Conservation (phyloP, 1,139 yeast species). For the Martiniozyma asiatica region DNA sequence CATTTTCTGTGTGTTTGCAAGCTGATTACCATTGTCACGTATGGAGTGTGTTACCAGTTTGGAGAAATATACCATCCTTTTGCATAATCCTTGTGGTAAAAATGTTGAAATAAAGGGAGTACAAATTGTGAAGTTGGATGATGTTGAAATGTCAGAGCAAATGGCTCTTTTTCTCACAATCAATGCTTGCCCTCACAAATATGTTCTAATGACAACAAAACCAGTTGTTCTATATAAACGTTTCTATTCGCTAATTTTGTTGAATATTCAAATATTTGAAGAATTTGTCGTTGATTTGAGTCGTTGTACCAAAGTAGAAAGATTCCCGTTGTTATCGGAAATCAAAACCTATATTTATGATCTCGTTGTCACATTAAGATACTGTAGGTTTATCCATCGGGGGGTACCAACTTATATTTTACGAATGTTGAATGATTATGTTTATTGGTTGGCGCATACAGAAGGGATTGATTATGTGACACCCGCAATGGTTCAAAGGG, state of each 20-base stretch:
- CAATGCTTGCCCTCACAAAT: too few relatives aligned
- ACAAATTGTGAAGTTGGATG: too few relatives aligned
- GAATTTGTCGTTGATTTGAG: neutral
- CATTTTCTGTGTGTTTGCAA: too few relatives aligned
- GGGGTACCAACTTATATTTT: constrained; percentile 38
- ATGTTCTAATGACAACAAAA: too few relatives aligned
- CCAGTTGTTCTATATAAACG: constrained; percentile 3
- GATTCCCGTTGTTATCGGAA: constrained; percentile 25
- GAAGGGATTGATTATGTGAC: constrained; percentile 32
- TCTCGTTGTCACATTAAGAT: constrained; percentile 35
- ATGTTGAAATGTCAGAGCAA: too few relatives aligned
- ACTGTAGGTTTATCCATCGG: constrained; percentile 35
- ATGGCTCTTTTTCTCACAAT: too few relatives aligned
- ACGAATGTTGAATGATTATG: constrained; percentile 29
- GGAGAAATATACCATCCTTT: too few relatives aligned
- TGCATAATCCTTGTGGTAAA: too few relatives aligned
- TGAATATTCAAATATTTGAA: neutral
- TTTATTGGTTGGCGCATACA: constrained; percentile 29
- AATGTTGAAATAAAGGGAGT: too few relatives aligned
- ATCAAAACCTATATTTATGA: constrained; percentile 43
- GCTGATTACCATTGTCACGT: too few relatives aligned
- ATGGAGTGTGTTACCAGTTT: too few relatives aligned
- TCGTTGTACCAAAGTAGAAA: neutral
- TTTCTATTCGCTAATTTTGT: constrained; percentile 1
- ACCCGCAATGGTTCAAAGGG: constrained; percentile 36